Percentiles rank a stretch among this genome's conserved stretches.
Evolutionary conservation across 805 yeast genomes (phyloP).

Genomic region (Metschnikowia similis): DNA sequence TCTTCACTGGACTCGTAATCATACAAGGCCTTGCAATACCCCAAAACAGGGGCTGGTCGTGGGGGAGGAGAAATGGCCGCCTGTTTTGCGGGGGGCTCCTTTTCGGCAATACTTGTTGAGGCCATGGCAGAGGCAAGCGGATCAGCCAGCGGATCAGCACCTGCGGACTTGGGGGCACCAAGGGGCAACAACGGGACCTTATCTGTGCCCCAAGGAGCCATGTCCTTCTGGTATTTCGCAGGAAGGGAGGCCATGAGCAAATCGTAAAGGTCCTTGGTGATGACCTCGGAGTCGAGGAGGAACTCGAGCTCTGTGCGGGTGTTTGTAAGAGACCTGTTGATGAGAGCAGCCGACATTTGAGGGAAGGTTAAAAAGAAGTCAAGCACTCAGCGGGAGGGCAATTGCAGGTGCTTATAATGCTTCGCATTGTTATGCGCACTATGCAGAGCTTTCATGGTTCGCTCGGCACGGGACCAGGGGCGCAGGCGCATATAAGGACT

Average conservation of each 20-base stretch:
- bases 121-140: slow-evolving; percentile 6
- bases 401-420: neutral
- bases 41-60: slow-evolving; percentile 20
- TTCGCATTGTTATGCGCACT: slow-evolving; percentile 1
- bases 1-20: slow-evolving; percentile 70
- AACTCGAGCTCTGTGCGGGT: slow-evolving; percentile 78
- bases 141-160: neutral
- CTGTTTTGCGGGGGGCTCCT: slow-evolving; percentile 5
- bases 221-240: slow-evolving; percentile 47
- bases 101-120: slow-evolving; percentile 1
- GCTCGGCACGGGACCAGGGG: neutral
- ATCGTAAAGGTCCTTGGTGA: slow-evolving; percentile 51
- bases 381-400: neutral
- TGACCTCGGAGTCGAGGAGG: slow-evolving; percentile 67
- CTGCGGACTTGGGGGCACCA: neutral
- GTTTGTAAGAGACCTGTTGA: slow-evolving; percentile 75
- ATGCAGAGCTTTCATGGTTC: neutral
- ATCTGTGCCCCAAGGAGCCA: slow-evolving; percentile 44
- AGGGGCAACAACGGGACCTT: slow-evolving; percentile 16
- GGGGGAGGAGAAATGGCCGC: slow-evolving; percentile 14
- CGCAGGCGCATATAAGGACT: too few species aligned
- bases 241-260: slow-evolving; percentile 55
- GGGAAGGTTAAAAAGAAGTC: neutral
- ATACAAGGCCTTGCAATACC: slow-evolving; percentile 62
- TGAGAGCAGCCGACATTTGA: slow-evolving; percentile 48